Conservation (phyloP, 805 yeast species). For the Starmerella bombi region DNA sequence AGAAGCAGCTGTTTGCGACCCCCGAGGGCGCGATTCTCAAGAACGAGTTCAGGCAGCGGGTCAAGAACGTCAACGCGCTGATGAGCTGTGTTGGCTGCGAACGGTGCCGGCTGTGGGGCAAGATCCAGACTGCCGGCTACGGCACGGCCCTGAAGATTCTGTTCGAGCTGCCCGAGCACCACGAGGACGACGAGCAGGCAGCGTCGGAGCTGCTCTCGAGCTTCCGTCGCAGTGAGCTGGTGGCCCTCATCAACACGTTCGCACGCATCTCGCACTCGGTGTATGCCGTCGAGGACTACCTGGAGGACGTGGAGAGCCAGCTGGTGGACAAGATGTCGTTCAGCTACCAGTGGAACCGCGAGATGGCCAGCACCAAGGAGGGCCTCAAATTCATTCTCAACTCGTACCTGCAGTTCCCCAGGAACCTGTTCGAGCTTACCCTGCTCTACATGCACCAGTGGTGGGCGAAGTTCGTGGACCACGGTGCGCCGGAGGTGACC, state of each 20-base stretch:
- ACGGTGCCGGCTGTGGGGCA: slow-evolving; percentile 96
- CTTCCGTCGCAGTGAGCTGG: slow-evolving; percentile 67
- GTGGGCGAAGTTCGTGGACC: slow-evolving; percentile 69
- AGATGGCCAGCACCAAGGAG: slow-evolving; percentile 38
- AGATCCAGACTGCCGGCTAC: slow-evolving; percentile 91
- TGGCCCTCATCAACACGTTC: slow-evolving; percentile 82
- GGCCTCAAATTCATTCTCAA: slow-evolving; percentile 52
- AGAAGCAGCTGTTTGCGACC: slow-evolving; percentile 34
- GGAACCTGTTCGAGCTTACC: slow-evolving; percentile 38
- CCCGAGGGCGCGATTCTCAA: slow-evolving; percentile 42
- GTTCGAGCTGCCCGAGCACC: slow-evolving; percentile 56
- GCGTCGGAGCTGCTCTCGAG: slow-evolving; percentile 40
- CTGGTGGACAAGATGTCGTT: slow-evolving; percentile 15
- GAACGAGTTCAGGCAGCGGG: slow-evolving; percentile 73
- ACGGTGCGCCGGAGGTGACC: background rate
- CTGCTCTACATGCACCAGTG: slow-evolving; percentile 39
- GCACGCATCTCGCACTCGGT: slow-evolving; percentile 82
- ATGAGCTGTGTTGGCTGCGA: slow-evolving; percentile 99
- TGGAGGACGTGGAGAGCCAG: slow-evolving; percentile 17
- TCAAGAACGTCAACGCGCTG: slow-evolving; percentile 76
- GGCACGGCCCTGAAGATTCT: slow-evolving; percentile 89
- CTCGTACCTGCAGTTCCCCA: slow-evolving; percentile 62
- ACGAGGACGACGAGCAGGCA: slow-evolving; percentile 32
- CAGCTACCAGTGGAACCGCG: slow-evolving; percentile 38
- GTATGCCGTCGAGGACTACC: slow-evolving; percentile 56